Evolutionary conservation across 495 filamentous ascomycete species (phyloP).

Genomic region (Lasiosphaeriaceae sp.): DNA sequence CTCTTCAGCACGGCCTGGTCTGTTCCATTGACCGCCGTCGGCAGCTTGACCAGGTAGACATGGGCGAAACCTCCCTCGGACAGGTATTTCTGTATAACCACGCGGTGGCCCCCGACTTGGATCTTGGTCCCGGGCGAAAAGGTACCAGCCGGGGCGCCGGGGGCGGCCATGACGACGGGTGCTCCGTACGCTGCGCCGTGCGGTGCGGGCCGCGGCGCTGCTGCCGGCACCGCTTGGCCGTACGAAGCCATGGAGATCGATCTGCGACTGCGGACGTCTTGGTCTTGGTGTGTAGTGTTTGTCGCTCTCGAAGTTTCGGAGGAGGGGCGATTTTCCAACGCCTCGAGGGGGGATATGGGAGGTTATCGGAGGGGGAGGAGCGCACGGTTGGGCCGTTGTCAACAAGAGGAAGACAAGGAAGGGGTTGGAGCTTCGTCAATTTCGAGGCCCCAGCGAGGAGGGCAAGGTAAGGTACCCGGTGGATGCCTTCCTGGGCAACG

Average conservation of each 20-base stretch:
- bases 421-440: too few species aligned
- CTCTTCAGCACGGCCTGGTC: conserved; percentile 89
- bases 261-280: not conserved
- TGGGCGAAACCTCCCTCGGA: conserved; percentile 98
- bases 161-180: conserved; percentile 36
- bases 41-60: conserved; percentile 90
- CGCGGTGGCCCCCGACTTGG: conserved; percentile 86
- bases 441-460: too few species aligned
- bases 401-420: too few species aligned
- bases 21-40: conserved; percentile 70
- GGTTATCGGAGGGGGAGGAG: too few species aligned
- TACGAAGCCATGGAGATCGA: conserved; percentile 40
- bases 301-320: too few species aligned
- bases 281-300: not conserved
- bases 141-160: conserved; percentile 75
- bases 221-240: conserved; percentile 37
- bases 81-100: conserved; percentile 95
- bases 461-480: not conserved
- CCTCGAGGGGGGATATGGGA: too few species aligned
- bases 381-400: not conserved
- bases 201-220: conserved; percentile 30
- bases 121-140: conserved; percentile 93
- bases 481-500: not conserved
- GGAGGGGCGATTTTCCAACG: too few species aligned
- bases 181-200: conserved; percentile 32